Conservation (phyloP, 2,329 filamentous ascomycete species). For the Cytospora paraplurivora region DNA sequence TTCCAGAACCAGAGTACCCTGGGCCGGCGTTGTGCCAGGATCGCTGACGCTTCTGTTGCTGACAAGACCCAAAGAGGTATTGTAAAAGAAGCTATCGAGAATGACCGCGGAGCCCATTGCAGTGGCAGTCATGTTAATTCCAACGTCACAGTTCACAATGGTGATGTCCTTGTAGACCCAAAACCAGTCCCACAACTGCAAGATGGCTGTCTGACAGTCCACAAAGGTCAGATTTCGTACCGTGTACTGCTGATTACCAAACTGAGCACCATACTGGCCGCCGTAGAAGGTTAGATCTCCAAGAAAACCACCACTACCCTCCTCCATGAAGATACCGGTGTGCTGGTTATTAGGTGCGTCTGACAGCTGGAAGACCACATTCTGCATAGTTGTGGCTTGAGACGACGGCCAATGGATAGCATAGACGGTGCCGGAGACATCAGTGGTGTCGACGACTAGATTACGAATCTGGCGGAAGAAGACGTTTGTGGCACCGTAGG, state of each 20-base stretch:
- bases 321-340: slow-evolving; percentile 63
- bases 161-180: slow-evolving; percentile 70
- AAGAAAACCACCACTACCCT: slow-evolving; percentile 67
- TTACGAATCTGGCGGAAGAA: slow-evolving; percentile 64
- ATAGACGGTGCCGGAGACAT: slow-evolving; percentile 46
- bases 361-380: slow-evolving; percentile 58
- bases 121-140: slow-evolving; percentile 65
- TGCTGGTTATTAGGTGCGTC: slow-evolving; percentile 50
- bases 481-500: slow-evolving; percentile 59
- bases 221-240: slow-evolving; percentile 68
- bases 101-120: slow-evolving; percentile 75
- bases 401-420: slow-evolving; percentile 70
- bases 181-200: slow-evolving; percentile 75
- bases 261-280: slow-evolving; percentile 59
- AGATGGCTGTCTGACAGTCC: slow-evolving; percentile 64
- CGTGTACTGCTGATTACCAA: slow-evolving; percentile 72
- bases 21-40: slow-evolving; percentile 37
- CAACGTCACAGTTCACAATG: slow-evolving; percentile 64
- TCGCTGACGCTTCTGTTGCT: slow-evolving; percentile 52
- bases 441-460: slow-evolving; percentile 58
- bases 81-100: slow-evolving; percentile 70
- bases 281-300: slow-evolving; percentile 72
- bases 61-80: slow-evolving; percentile 67
- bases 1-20: slow-evolving; percentile 49
- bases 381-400: slow-evolving; percentile 63